Percentiles rank a stretch among this genome's conserved stretches.
Evolutionary conservation across 257 asterid genomes (phyloP).

Genomic region (Solanum sejunctum): DNA sequence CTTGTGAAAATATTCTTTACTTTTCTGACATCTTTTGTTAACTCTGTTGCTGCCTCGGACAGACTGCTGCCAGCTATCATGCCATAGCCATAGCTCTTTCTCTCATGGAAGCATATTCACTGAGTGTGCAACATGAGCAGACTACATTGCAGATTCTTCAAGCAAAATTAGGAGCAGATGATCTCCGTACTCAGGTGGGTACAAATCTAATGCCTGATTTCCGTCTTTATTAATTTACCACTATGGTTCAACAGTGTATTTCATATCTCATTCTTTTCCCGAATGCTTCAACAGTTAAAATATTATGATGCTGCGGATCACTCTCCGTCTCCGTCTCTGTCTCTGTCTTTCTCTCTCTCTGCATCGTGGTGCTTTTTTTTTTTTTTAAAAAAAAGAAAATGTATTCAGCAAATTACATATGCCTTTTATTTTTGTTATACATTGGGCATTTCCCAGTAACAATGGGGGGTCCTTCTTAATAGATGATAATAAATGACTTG

Average conservation of each 20-base stretch:
- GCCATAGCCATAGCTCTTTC: slow-evolving; percentile 99
- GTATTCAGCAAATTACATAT: not conserved
- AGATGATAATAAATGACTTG: not conserved
- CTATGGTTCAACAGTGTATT: not conserved
- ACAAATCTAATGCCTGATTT: not conserved
- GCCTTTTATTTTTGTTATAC: not conserved
- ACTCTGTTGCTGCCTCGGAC: slow-evolving; percentile 19
- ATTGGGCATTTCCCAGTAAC: not conserved
- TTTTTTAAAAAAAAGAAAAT: too few relatives aligned
- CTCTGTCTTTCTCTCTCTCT: not conserved
- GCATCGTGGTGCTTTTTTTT: not conserved
- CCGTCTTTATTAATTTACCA: not conserved
- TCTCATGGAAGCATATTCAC: slow-evolving; percentile 94
- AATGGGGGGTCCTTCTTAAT: not conserved
- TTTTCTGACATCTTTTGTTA: slow-evolving; percentile 10
- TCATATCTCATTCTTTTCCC: not conserved
- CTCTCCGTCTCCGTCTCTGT: not conserved
- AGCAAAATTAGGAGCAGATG: slow-evolving; percentile 89
- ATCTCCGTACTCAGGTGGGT: slow-evolving; percentile 95
- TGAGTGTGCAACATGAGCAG: slow-evolving; percentile 97
- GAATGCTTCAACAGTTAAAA: not conserved
- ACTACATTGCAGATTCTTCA: slow-evolving; percentile 95
- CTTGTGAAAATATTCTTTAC: slow-evolving; percentile 1
- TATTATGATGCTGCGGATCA: not conserved
- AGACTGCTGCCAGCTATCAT: slow-evolving; percentile 99